Evolutionary conservation across 257 asterid genomes (phyloP).

Genomic region (Solanum gandarillasii): DNA sequence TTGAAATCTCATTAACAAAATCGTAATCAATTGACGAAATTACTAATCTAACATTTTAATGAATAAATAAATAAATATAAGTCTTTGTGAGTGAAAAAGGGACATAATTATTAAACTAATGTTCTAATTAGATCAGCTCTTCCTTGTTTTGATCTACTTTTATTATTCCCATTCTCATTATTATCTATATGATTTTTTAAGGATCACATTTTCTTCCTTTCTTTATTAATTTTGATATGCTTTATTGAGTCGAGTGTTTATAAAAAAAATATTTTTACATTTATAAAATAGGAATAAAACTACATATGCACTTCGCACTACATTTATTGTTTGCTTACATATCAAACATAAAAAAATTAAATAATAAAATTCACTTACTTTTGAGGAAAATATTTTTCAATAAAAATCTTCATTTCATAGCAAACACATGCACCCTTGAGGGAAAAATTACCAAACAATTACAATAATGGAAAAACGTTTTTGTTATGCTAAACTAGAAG

Average conservation of each 20-base stretch:
- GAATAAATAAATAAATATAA: background rate
- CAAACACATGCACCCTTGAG: background rate
- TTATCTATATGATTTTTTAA: background rate
- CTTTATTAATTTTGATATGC: background rate
- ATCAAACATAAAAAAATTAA: background rate
- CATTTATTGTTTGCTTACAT: background rate
- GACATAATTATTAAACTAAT: background rate
- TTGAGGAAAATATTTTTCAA: background rate
- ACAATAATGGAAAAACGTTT: background rate
- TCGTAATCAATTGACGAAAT: no score
- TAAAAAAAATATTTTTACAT: rapidly evolving
- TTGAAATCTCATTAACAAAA: no score
- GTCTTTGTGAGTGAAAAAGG: background rate
- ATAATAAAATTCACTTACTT: background rate
- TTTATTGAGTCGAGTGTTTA: background rate
- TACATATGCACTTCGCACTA: background rate
- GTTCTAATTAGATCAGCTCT: background rate
- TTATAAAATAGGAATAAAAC: background rate
- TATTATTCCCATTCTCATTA: background rate
- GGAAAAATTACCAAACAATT: background rate
- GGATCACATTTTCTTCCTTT: background rate
- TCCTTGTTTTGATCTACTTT: background rate
- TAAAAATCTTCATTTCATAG: background rate
- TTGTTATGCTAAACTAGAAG: background rate
- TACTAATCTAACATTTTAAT: no score